Evolutionary conservation across 2,329 filamentous ascomycete species (phyloP), one percentile per base, ranked within the genome.

Genomic region (Colletotrichum liaoningense): DNA sequence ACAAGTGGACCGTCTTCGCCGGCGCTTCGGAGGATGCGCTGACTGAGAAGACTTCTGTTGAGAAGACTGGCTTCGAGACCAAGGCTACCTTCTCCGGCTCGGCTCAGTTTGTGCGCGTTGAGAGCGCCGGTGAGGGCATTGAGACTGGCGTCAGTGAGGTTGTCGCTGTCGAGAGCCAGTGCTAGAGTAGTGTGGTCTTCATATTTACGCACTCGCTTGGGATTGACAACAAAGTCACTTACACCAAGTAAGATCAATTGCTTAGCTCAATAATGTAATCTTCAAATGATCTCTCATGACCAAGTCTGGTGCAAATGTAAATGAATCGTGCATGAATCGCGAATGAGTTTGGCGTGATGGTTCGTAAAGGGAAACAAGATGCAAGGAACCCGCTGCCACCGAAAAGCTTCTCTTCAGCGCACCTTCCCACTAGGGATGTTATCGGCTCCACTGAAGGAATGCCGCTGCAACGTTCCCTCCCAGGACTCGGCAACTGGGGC

Each of bases 1-100:
- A 73, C 19, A 63, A 54, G 22, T 82, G 86, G 86, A 60, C 63
- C 5, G 68, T 71, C 55, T 67, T 71, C 52, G 68, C 38, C 5
- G 67, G 68, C 12, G 56, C 58, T 14, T 24, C 55, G 3, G n/a
- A 60, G 33, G 56, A 71, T 22, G 19, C 11, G 12, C 16, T 71
- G 68, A 33, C 12, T 3, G 56, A 71, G 33, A 71, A 56, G 63
- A 9, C 33, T 11, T 16, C 56, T 5, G 68, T 67, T 16, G 56
- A 67, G 8, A 71, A 71, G 42, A 33, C 68, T 5, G 63, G 63
- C 5, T 71, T 71, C 26, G 68, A 71, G 46, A 71, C 68, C 19
- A 71, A 67, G 33, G 63, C 68, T 9, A 46, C 46, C 4, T 67
- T 71, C 28, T 30, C 63, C n/a, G 63, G 42, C 1, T 28, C 26